These are phyloP conservation scores for Fusarium agapanthi DNA, from an alignment of 2,329 filamentous ascomycete species.

Conservation along the genomic window DNA sequence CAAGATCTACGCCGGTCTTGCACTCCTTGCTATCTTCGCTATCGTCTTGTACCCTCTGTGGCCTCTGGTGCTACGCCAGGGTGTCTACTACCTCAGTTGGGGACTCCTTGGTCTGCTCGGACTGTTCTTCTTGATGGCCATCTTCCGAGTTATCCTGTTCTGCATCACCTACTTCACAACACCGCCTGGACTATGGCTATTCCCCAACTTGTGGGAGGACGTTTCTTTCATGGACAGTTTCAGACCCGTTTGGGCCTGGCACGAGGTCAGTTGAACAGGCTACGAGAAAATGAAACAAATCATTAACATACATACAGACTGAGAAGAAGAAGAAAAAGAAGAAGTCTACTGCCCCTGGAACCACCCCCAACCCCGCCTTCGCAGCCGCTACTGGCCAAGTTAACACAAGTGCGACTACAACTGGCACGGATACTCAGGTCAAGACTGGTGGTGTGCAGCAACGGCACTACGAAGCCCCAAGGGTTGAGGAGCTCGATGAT, in stretches of 20 bases:
- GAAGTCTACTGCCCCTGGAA: slow-evolving; percentile 53
- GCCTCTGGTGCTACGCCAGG: slow-evolving; percentile 89
- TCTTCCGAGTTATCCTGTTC: slow-evolving; percentile 95
- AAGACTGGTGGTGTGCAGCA: slow-evolving; percentile 53
- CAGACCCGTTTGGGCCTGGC: slow-evolving; percentile 96
- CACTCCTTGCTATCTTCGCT: slow-evolving; percentile 83
- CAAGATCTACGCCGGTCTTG: slow-evolving; percentile 88
- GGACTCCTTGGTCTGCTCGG: slow-evolving; percentile 89
- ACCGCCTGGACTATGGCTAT: slow-evolving; percentile 94
- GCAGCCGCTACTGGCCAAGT: slow-evolving; percentile 63
- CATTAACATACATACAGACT: slow-evolving; percentile 42
- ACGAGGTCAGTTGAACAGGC: slow-evolving; percentile 72
- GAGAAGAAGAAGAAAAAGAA: slow-evolving; percentile 64
- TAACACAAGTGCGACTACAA: slow-evolving; percentile 63
- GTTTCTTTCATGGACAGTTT: slow-evolving; percentile 99
- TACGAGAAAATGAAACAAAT: not conserved
- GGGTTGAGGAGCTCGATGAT: slow-evolving; percentile 62
- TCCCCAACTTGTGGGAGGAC: slow-evolving; percentile 97
- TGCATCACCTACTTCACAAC: slow-evolving; percentile 86
- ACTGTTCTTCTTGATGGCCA: slow-evolving; percentile 96
- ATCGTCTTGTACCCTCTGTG: slow-evolving; percentile 96
- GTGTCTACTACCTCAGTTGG: slow-evolving; percentile 98
- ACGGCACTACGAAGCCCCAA: slow-evolving; percentile 59
- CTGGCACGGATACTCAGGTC: slow-evolving; percentile 64
- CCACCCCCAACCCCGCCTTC: slow-evolving; percentile 53